phyloP scores from a whole-genome alignment of 805 yeast species.

The Hemisphaericaspora nanyangensis region DNA sequence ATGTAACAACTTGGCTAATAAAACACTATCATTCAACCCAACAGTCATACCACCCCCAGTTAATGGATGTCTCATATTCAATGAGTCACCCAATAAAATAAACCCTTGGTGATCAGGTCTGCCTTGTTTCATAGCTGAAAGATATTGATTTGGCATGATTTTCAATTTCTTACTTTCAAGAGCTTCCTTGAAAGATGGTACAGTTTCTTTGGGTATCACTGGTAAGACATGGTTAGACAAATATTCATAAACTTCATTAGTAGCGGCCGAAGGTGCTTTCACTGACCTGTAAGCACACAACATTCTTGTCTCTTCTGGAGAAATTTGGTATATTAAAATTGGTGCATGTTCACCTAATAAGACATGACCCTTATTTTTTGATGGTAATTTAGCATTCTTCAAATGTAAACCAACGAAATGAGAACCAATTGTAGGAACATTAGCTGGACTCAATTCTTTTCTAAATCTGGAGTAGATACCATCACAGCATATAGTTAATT shows the following conservation, averaged over 20 bases:
- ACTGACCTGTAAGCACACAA: slow-evolving; percentile 79
- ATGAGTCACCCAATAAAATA: slow-evolving; percentile 84
- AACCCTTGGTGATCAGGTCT: slow-evolving; percentile 58
- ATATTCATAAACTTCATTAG: slow-evolving; percentile 58
- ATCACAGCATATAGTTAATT: slow-evolving; percentile 77
- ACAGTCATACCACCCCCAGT: slow-evolving; percentile 99
- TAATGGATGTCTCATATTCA: slow-evolving; percentile 96
- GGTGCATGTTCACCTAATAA: slow-evolving; percentile 86
- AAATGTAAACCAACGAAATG: slow-evolving; percentile 85
- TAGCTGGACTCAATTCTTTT: slow-evolving; percentile 58
- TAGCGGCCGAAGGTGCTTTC: slow-evolving; percentile 63
- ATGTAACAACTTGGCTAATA: slow-evolving; percentile 60
- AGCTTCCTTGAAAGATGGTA: slow-evolving; percentile 69
- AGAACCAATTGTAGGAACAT: slow-evolving; percentile 68
- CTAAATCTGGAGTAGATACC: slow-evolving; percentile 94
- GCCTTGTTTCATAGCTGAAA: slow-evolving; percentile 70
- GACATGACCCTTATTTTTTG: slow-evolving; percentile 81
- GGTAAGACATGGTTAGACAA: slow-evolving; percentile 60
- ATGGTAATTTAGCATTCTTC: slow-evolving; percentile 70
- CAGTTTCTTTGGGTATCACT: slow-evolving; percentile 57
- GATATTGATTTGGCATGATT: slow-evolving; percentile 91
- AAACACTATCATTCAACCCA: slow-evolving; percentile 79
- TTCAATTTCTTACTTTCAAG: slow-evolving; percentile 53
- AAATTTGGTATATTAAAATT: slow-evolving; percentile 81
- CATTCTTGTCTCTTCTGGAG: slow-evolving; percentile 78